These are phyloP conservation scores for Phaseolus coccineus DNA, from an alignment of 331 rosid species.

Conservation along the genomic window DNA sequence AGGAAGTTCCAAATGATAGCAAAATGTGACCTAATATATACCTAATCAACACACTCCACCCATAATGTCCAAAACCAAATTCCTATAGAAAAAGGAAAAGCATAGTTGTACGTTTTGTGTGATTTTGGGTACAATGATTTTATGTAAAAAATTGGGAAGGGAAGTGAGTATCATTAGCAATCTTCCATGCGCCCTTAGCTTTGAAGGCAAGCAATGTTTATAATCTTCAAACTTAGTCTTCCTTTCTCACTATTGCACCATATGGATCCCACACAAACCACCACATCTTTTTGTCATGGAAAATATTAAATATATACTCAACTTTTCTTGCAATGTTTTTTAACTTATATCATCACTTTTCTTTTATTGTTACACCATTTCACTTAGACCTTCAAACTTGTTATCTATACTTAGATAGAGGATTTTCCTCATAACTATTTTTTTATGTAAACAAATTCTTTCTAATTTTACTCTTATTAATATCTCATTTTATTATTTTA, in stretches of 20 bases:
- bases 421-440: too few species aligned
- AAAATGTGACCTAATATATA: slow-evolving; percentile 56
- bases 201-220: slow-evolving; percentile 68
- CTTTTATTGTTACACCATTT: too few species aligned
- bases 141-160: neutral
- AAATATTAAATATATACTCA: too few species aligned
- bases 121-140: slow-evolving; percentile 34
- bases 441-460: too few species aligned
- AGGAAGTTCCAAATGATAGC: slow-evolving; percentile 53
- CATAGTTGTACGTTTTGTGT: neutral
- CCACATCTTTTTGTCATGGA: slow-evolving; percentile 5
- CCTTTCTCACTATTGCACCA: too few species aligned
- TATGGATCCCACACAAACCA: slow-evolving; percentile 39
- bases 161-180: slow-evolving; percentile 44
- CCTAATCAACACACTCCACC: slow-evolving; percentile 50
- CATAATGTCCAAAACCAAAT: slow-evolving; percentile 35
- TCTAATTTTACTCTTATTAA: too few species aligned
- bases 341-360: too few species aligned
- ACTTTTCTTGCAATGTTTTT: too few species aligned
- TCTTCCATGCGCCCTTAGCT: slow-evolving; percentile 54
- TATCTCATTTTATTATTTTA: too few species aligned
- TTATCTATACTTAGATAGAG: too few species aligned
- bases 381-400: too few species aligned
- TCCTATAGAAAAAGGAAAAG: neutral
- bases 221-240: neutral